Evolutionary conservation across 2,329 filamentous ascomycete genomes (phyloP).

Genomic region (Trichoderma aggressivum): DNA sequence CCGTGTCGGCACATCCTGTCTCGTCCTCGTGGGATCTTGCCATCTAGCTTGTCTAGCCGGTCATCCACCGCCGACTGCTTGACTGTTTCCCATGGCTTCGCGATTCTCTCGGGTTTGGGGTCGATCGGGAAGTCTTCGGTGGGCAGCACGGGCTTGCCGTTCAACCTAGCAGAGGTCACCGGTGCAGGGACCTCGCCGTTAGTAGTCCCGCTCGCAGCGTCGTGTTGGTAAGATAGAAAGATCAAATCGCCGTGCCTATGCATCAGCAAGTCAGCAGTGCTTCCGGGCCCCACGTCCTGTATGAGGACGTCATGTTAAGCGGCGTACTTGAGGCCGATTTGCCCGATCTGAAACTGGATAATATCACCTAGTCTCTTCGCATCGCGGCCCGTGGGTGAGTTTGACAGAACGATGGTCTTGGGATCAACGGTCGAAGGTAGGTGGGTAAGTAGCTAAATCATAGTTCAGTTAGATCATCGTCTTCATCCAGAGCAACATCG

Average conservation of each 20-base stretch:
- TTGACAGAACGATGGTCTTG: conserved; percentile 58
- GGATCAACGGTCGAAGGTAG: conserved; percentile 62
- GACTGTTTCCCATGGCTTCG: conserved; percentile 74
- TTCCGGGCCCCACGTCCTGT: conserved; percentile 17
- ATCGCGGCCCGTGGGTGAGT: conserved; percentile 56
- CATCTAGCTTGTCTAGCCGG: conserved; percentile 78
- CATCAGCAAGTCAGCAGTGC: conserved; percentile 22
- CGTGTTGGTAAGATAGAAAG: conserved; percentile 76
- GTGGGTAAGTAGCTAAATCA: conserved; percentile 51
- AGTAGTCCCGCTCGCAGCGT: conserved; percentile 33
- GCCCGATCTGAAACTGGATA: conserved; percentile 50
- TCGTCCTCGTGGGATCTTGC: conserved; percentile 75
- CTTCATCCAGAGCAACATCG: neutral
- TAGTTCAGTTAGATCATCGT: neutral
- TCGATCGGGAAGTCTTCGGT: conserved; percentile 65
- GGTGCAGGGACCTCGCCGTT: conserved; percentile 38
- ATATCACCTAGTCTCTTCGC: conserved; percentile 59
- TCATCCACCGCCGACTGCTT: conserved; percentile 87
- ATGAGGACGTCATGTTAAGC: neutral
- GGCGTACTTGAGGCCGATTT: conserved; percentile 57
- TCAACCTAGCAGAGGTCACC: conserved; percentile 64
- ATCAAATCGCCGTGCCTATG: conserved; percentile 84
- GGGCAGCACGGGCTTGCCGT: conserved; percentile 69
- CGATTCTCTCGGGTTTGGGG: conserved; percentile 60
- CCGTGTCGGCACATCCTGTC: conserved; percentile 96